A percentile compares a stretch with the other conserved stretches of the same genome.
These are phyloP conservation scores for Termitomyces sp. DNA, from an alignment of 768 basidiomycete species.

Conservation along the genomic window DNA sequence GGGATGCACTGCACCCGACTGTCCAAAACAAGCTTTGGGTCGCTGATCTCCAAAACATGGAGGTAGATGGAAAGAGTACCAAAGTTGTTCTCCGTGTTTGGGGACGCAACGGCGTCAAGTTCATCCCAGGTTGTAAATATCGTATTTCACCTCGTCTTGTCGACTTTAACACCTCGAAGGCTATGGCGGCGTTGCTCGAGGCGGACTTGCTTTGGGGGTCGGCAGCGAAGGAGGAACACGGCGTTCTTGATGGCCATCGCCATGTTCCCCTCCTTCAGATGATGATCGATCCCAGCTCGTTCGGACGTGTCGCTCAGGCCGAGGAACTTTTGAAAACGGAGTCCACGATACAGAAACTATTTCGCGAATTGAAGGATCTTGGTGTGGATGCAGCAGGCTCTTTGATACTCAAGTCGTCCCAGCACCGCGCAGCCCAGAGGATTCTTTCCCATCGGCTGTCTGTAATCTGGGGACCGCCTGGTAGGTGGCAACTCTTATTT, in stretches of 20 bases:
- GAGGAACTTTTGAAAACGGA: conserved; percentile 32
- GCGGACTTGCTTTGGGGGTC: conserved; percentile 34
- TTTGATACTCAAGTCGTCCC: conserved; percentile 43
- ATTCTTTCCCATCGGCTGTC: conserved; percentile 42
- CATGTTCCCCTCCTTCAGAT: conserved; percentile 41
- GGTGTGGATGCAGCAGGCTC: conserved; percentile 31
- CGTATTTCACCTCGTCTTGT: conserved; percentile 48
- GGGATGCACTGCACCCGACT: conserved; percentile 34
- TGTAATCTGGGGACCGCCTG: conserved; percentile 51
- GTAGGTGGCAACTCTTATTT: conserved; percentile 16
- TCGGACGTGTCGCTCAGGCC: conserved; percentile 26
- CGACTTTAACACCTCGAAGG: conserved; percentile 49
- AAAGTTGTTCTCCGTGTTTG: conserved; percentile 37
- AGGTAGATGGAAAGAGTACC: conserved; percentile 25
- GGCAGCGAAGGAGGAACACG: conserved; percentile 4
- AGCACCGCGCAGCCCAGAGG: conserved; percentile 39
- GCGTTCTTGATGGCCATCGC: conserved; percentile 10
- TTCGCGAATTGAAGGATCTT: conserved; percentile 34
- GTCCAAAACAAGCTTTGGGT: conserved; percentile 36
- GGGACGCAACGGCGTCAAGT: conserved; percentile 25
- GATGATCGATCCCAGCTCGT: conserved; percentile 37
- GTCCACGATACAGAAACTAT: conserved; percentile 34
- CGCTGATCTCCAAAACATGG: conserved; percentile 40
- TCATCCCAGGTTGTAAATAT: conserved; percentile 33
- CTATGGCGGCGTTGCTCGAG: conserved; percentile 42